These are phyloP conservation scores for Scutellaria barbata DNA, from an alignment of 257 asterid species.

Conservation along the genomic window DNA sequence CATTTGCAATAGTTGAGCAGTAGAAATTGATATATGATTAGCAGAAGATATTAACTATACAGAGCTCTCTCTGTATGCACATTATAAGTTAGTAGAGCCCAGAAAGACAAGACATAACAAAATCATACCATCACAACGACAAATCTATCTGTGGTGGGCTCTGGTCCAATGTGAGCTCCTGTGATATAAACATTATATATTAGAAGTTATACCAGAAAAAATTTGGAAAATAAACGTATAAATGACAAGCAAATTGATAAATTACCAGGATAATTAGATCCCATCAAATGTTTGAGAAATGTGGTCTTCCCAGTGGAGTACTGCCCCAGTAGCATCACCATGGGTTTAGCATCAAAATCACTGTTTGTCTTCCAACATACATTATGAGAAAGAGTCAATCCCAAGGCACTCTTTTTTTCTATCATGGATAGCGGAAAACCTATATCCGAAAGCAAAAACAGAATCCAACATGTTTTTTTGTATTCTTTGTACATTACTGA, in stretches of 20 bases:
- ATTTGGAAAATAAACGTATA: neutral
- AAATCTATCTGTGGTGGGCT: constrained; percentile 89
- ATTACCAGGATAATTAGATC: constrained; percentile 68
- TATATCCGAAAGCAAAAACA: neutral
- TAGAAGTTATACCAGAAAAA: constrained; percentile 8
- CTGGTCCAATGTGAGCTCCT: constrained; percentile 93
- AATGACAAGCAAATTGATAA: constrained; percentile 5
- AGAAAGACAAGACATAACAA: constrained; percentile 6
- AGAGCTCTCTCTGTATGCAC: neutral
- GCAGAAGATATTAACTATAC: neutral
- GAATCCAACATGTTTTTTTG: neutral
- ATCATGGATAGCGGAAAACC: constrained; percentile 3
- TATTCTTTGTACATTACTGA: constrained; percentile 3
- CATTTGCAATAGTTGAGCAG: neutral
- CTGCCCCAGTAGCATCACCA: constrained; percentile 92
- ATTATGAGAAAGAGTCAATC: constrained; percentile 28
- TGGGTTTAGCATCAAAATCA: constrained; percentile 87
- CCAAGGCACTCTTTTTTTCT: neutral
- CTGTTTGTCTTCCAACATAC: constrained; percentile 49
- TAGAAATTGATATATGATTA: neutral
- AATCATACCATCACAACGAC: constrained; percentile 74
- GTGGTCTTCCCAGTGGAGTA: constrained; percentile 88
- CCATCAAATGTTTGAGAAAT: constrained; percentile 74
- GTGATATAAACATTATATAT: constrained; percentile 1
- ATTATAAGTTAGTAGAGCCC: neutral